Conservation (phyloP, 257 asterid genomes). For the Solanum chilense region DNA sequence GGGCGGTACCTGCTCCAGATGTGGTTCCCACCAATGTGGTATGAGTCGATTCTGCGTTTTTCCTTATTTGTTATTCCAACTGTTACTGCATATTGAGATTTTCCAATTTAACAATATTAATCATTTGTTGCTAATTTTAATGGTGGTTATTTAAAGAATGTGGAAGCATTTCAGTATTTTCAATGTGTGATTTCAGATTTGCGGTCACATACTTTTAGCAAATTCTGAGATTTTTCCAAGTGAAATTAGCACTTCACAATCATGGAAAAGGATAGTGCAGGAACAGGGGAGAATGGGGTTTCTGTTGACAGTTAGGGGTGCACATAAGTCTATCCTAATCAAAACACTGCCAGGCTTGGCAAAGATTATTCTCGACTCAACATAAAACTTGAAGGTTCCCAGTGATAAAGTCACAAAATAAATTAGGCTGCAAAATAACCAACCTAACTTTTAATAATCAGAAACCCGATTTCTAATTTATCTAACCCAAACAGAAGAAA, state of each 20-base stretch:
- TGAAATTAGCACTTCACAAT: not conserved
- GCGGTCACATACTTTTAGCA: not conserved
- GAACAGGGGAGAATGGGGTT: not conserved
- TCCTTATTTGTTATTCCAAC: not conserved
- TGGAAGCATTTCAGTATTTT: not conserved
- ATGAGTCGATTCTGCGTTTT: not conserved
- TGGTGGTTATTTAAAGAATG: not conserved
- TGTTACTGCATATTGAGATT: not conserved
- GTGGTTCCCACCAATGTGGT: slow-evolving; percentile 13
- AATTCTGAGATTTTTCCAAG: not conserved
- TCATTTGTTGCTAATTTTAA: not conserved
- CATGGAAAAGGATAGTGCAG: not conserved
- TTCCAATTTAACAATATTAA: not conserved
- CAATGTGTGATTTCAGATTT: not conserved
- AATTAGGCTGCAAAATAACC: not conserved
- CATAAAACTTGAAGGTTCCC: not conserved
- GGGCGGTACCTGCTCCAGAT: slow-evolving; percentile 33
- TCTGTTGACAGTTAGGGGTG: not conserved
- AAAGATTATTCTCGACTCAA: not conserved
- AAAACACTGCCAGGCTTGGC: not conserved
- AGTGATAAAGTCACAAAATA: not conserved
- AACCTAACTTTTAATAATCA: not conserved
- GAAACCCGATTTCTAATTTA: not conserved
- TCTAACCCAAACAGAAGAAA: not conserved
- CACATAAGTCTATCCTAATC: not conserved